Percentiles rank a stretch among this genome's conserved stretches.
These are phyloP conservation scores for Botrytis medusae DNA, from an alignment of 2,329 filamentous ascomycete species.

Conservation along the genomic window DNA sequence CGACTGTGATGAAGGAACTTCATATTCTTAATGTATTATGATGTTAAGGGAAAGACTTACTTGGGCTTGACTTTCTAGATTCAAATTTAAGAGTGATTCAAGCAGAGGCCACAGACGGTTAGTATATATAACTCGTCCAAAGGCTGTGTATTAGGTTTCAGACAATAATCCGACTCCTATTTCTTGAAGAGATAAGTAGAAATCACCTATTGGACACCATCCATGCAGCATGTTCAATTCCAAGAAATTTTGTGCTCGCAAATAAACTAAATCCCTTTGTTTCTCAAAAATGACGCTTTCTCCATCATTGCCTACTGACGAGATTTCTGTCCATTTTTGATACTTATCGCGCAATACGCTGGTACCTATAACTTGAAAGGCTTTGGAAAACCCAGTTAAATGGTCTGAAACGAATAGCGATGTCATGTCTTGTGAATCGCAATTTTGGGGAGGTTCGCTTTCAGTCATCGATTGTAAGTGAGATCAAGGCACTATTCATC, in stretches of 20 bases:
- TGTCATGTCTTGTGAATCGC: neutral
- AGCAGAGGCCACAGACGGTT: neutral
- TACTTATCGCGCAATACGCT: neutral
- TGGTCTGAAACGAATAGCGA: too few species aligned
- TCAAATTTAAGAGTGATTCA: neutral
- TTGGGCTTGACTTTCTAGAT: too few species aligned
- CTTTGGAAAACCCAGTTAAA: too few species aligned
- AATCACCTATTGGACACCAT: neutral
- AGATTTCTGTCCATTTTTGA: neutral
- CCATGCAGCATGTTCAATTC: neutral
- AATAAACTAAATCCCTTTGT: neutral
- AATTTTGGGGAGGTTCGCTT: neutral
- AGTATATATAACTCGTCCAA: neutral
- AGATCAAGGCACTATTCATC: too few species aligned
- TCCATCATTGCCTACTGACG: constrained; percentile 24
- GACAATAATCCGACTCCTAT: neutral
- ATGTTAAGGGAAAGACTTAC: too few species aligned
- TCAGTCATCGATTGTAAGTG: neutral
- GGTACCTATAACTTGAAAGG: neutral
- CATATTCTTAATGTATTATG: too few species aligned
- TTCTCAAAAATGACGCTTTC: constrained; percentile 13
- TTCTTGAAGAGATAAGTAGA: too few species aligned
- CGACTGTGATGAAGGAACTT: too few species aligned
- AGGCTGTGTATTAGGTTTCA: neutral
- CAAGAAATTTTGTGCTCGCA: neutral